phyloP scores from a whole-genome alignment of 352 stramenopile species.

The Pythium apleroticum region DNA sequence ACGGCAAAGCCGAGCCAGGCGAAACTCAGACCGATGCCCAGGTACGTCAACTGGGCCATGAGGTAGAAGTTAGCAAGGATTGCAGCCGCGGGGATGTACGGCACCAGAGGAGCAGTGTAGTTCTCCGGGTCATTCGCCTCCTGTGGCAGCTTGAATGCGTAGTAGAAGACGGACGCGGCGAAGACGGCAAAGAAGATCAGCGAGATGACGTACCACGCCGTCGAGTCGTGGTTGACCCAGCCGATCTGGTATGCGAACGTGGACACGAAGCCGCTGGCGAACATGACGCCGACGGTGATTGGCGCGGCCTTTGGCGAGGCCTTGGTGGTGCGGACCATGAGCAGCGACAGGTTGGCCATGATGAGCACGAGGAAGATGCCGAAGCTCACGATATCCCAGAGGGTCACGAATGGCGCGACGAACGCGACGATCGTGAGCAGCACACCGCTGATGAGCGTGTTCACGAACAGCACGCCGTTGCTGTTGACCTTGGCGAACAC shows the following conservation, averaged over 20 bases:
- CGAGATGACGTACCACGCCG: constrained; percentile 36
- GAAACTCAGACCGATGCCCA: constrained; percentile 19
- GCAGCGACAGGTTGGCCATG: constrained; percentile 71
- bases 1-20: constrained; percentile 56
- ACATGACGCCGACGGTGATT: constrained; percentile 20
- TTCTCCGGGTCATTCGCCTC: constrained; percentile 40
- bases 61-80: constrained; percentile 74
- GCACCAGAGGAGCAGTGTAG: constrained; percentile 65
- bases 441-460: constrained; percentile 60
- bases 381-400: constrained; percentile 88
- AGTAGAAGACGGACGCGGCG: constrained; percentile 32
- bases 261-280: constrained; percentile 37
- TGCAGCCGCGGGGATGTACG: constrained; percentile 52
- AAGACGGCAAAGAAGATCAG: constrained; percentile 53
- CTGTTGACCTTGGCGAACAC: constrained; percentile 86
- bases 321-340: constrained; percentile 68
- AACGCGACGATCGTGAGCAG: constrained; percentile 70
- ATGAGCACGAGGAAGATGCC: constrained; percentile 87
- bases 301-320: constrained; percentile 35
- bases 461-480: constrained; percentile 79
- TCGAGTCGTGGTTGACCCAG: constrained; percentile 45
- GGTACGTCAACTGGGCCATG: constrained; percentile 47
- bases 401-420: constrained; percentile 67
- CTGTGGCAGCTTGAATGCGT: constrained; percentile 63
- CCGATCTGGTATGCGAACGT: constrained; percentile 72